Evolutionary conservation across 1,284 basidiomycete genomes (phyloP).

Genomic region (Fomes fomentarius): DNA sequence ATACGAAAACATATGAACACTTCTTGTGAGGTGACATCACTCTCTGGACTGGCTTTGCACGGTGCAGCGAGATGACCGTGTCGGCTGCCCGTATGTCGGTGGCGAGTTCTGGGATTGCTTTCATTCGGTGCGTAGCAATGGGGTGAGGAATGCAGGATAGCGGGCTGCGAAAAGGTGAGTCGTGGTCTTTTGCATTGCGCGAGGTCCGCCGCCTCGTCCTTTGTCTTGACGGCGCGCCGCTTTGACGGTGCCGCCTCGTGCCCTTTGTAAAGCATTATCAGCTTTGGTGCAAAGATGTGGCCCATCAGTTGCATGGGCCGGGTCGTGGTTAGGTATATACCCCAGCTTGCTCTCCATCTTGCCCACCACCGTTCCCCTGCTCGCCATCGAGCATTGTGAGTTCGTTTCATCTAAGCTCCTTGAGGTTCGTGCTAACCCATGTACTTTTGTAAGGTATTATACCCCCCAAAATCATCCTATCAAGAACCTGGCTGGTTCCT

Average conservation of each 20-base stretch:
- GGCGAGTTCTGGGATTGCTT: too few relatives aligned
- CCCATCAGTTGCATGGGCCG: not conserved
- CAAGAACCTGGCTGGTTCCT: not conserved
- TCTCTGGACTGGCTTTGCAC: too few relatives aligned
- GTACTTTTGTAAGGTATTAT: not conserved
- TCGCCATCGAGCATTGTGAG: not conserved
- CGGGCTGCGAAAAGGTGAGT: too few relatives aligned
- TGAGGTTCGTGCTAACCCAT: not conserved
- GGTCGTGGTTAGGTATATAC: not conserved
- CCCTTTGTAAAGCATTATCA: not conserved
- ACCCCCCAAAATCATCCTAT: not conserved
- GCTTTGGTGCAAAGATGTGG: not conserved
- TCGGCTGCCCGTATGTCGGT: too few relatives aligned
- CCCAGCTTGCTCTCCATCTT: not conserved
- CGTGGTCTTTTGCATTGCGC: too few relatives aligned
- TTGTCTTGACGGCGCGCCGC: not conserved
- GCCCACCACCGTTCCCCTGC: not conserved
- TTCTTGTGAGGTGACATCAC: too few relatives aligned
- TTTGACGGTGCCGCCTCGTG: not conserved
- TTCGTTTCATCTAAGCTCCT: not conserved
- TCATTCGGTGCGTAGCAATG: too few relatives aligned
- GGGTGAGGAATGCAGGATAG: too few relatives aligned
- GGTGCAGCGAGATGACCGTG: too few relatives aligned
- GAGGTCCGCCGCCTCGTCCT: too few relatives aligned
- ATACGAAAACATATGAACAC: too few relatives aligned